Evolutionary conservation across 441 rosid species (phyloP).

Genomic region (Melastoma candidum): DNA sequence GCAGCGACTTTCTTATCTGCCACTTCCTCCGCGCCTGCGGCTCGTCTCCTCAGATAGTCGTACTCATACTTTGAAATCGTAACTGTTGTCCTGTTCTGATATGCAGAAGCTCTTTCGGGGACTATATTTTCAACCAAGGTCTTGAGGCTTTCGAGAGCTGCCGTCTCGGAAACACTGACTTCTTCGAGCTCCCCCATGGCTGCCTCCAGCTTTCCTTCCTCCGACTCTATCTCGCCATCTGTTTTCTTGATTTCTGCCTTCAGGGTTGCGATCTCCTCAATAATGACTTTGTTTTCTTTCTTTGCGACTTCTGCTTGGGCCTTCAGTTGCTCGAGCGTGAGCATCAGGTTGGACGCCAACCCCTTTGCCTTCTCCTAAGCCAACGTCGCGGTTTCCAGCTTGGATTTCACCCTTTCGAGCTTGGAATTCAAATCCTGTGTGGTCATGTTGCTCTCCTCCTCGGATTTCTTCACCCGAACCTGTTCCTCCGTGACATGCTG

Average conservation of each 20-base stretch:
- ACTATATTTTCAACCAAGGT: constrained; percentile 32
- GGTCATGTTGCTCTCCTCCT: constrained; percentile 34
- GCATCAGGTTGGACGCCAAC: constrained; percentile 35
- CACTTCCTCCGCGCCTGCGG: constrained; percentile 50
- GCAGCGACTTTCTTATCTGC: constrained; percentile 80
- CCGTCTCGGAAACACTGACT: constrained; percentile 44
- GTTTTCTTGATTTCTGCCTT: constrained; percentile 39
- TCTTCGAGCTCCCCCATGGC: constrained; percentile 55
- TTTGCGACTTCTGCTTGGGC: constrained; percentile 46
- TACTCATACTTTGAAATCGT: constrained; percentile 70
- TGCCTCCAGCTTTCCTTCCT: constrained; percentile 44
- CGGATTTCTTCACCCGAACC: constrained; percentile 27
- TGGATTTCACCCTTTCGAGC: constrained; percentile 64
- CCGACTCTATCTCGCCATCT: constrained; percentile 33
- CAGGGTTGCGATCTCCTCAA: constrained; percentile 36
- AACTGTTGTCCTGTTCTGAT: constrained; percentile 32
- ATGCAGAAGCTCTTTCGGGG: constrained; percentile 39
- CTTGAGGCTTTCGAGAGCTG: constrained; percentile 24
- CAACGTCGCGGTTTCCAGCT: constrained; percentile 38
- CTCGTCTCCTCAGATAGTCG: constrained; percentile 61
- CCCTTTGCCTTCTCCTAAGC: constrained; percentile 47
- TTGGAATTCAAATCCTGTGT: constrained; percentile 54
- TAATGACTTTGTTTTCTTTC: constrained; percentile 38
- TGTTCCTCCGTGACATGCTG: constrained; percentile 39
- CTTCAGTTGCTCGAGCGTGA: constrained; percentile 49